Evolutionary conservation across 495 filamentous ascomycete genomes (phyloP).

Genomic region (Aspergillus heteromorphus): DNA sequence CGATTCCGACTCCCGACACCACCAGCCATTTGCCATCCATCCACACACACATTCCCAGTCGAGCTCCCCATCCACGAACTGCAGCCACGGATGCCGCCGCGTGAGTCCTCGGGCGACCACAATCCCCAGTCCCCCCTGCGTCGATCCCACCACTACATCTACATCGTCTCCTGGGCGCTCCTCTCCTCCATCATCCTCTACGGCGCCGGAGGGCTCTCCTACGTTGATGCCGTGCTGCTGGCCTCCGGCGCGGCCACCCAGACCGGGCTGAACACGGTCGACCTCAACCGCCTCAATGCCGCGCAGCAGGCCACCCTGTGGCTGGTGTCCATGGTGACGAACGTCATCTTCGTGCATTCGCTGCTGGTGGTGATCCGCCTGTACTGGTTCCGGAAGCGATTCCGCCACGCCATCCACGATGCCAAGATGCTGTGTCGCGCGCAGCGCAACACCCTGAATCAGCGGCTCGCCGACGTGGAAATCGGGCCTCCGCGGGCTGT

Average conservation of each 20-base stretch:
- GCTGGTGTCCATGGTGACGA: slow-evolving; percentile 60
- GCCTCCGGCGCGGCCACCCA: slow-evolving; percentile 72
- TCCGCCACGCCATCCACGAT: slow-evolving; percentile 54
- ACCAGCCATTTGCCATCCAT: neutral
- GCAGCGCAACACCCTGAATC: slow-evolving; percentile 25
- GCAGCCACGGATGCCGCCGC: neutral
- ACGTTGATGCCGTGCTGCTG: slow-evolving; percentile 84
- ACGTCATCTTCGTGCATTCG: slow-evolving; percentile 77
- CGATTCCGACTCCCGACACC: neutral
- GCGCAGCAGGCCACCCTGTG: slow-evolving; percentile 67
- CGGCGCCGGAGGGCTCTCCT: slow-evolving; percentile 49
- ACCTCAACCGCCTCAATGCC: slow-evolving; percentile 61
- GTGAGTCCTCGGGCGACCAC: neutral
- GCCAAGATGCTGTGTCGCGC: slow-evolving; percentile 23
- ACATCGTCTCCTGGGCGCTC: slow-evolving; percentile 59
- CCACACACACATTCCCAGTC: neutral
- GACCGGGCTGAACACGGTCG: slow-evolving; percentile 75
- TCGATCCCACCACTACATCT: slow-evolving; percentile 59
- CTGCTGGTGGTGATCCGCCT: slow-evolving; percentile 80
- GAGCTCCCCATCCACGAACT: neutral
- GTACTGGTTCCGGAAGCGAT: slow-evolving; percentile 88
- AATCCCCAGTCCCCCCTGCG: slow-evolving; percentile 11
- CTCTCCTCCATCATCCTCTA: slow-evolving; percentile 67
- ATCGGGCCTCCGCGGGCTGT: slow-evolving; percentile 18
- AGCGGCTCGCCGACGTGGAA: slow-evolving; percentile 47